Evolutionary conservation across 257 asterid genomes (phyloP), one percentile per base, ranked within the genome.

Genomic region (Salvia rosmarinus): DNA sequence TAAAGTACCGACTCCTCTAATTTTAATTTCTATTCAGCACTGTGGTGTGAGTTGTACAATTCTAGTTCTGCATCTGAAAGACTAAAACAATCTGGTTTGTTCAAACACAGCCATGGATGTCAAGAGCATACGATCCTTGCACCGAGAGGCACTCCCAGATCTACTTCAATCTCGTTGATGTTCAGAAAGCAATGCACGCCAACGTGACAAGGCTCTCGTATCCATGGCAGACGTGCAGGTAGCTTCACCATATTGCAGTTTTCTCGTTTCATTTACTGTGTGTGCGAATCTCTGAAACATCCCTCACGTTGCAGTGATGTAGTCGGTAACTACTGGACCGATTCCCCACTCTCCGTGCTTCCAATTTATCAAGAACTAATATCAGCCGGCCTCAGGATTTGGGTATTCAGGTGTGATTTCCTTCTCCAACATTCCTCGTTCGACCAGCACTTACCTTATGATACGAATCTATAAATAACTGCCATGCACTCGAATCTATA

Each of bases 151-250:
- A 92, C 75, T 81, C 99, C 1, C 54, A 78, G 28, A 69, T 77
- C 14, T 95, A 95, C 83, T 91, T 87, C 82, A 95, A 95, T 83
- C 88, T 74, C 76, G 92, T 95, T 14, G 91, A 88, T 68, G 99
- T 95, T 72, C 99, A 95, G 64, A 83, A 80, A 72, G 99, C 98
- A 8, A 64, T 95, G 43, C 99, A 95, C 32, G 97, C 99, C 64
- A 95, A 95, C 39, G 70, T 77, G 63, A 95, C 98, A 4, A 71
- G 77, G 58, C 61, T 91, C 74, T 63, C 96, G 40, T 90, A 91
- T 77, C 82, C 85, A 0, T 95, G 99, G 99, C 69, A 74, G 75
- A n/a, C 97, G n/a, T 95, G 99, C 98, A 87, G 97, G 99, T 89
- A 44, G 44, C 64, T 21, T 54, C 58, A 60, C 6, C 50, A 30